Base-by-base conservation (phyloP, 495 filamentous ascomycete species). In the Symbiotaphrina buchneri region DNA sequence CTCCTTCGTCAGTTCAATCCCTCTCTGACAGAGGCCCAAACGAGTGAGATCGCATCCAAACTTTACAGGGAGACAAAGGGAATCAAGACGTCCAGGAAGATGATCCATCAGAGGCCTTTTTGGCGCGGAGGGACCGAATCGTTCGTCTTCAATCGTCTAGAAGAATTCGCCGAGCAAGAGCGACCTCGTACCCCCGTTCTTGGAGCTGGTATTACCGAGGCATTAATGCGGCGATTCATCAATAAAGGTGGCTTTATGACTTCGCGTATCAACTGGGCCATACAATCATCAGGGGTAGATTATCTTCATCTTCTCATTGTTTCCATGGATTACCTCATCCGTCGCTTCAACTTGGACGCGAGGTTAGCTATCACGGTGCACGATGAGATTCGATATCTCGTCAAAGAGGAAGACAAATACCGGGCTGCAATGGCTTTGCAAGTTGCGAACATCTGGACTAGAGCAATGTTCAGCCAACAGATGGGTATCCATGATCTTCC, bases 241-340 rank as follows among this genome's bases (percentile, higher is more conserved):
- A 82, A 68, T 49, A 83, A 75, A 42, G 84, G 84, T 18, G 80
- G 74, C 28, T 99, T 85, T 53, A 76, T 99, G 56, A 90, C 90
- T 2, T 87, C 77, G 21, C 71, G 87, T 11, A 93, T 99, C 55
- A 99, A 99, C 47, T 99, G 87, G 87, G 87, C 87, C 13, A 94
- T 99, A 39, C 87, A 99, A 41, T 92, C 82, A 2, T 87, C 78
- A 5, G 87, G 87, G 19, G 87, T 95, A 8, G 87, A 99, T 52
- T 99, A 99, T 51, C 66, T 99, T 7, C 87, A 99, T 42, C 73
- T 99, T 6, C 55, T 99, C 15, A 80, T 99, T 35, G 67, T 94
- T 11, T 61, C 68, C 17, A 99, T 97, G 87, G 84, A 95, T 46
- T 87, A 91, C 46, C 65, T 97, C 5, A 74, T 71, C 34, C 63